phyloP scores from a whole-genome alignment of 345 rosid species.

The Syzygium aqueum region DNA sequence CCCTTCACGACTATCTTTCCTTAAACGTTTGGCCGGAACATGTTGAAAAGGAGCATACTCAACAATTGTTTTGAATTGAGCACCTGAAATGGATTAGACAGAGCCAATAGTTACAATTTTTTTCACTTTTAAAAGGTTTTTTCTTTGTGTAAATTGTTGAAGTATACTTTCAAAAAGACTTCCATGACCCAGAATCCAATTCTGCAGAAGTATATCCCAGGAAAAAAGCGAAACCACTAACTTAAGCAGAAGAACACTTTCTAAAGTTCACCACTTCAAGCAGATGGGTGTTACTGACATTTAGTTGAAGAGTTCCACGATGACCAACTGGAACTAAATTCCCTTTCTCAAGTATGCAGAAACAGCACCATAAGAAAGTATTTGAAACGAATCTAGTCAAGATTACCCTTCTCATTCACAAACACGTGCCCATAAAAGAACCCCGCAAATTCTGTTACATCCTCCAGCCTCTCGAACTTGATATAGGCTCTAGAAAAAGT shows the following conservation, averaged over 20 bases:
- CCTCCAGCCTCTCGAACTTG: constrained; percentile 48
- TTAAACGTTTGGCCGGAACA: constrained; percentile 47
- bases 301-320: neutral
- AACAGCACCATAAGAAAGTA: neutral
- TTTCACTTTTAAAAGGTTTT: too few species aligned
- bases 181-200: too few species aligned
- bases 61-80: constrained; percentile 54
- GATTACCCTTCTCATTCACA: constrained; percentile 72
- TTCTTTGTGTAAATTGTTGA: too few species aligned
- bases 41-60: constrained; percentile 74
- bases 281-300: neutral
- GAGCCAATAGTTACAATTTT: too few species aligned
- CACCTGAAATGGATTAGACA: constrained; percentile 41
- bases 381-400: neutral
- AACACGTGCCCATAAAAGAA: constrained; percentile 64
- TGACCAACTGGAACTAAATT: neutral
- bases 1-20: constrained; percentile 76
- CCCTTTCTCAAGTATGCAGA: neutral
- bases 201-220: too few species aligned
- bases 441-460: constrained; percentile 64
- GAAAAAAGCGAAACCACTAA: neutral
- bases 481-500: constrained; percentile 53
- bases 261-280: neutral
- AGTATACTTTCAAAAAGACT: too few species aligned
- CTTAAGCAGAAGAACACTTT: neutral